A percentile compares a stretch with the other conserved stretches of the same genome.
phyloP scores from a whole-genome alignment of 1,284 basidiomycete species.

The Microbotryum violaceum region DNA sequence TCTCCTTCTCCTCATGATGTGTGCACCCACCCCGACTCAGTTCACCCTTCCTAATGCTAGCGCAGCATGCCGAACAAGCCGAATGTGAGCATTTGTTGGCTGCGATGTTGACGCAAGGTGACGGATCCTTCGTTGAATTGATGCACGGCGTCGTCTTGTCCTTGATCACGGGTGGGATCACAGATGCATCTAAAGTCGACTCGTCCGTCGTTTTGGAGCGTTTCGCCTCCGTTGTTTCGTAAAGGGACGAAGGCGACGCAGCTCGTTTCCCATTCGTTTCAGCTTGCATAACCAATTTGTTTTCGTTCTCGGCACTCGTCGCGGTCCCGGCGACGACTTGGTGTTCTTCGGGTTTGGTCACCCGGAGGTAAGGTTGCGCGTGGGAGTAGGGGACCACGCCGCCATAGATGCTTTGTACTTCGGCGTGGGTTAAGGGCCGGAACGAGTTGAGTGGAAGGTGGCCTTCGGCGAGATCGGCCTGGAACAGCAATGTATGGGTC shows the following conservation, averaged over 20 bases:
- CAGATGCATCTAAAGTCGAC: constrained; percentile 1
- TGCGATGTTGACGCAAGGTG: constrained; percentile 33
- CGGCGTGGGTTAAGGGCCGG: constrained; percentile 24
- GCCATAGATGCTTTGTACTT: constrained; percentile 29
- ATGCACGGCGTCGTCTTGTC: neutral
- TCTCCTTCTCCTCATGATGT: constrained; percentile 42
- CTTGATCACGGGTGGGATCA: constrained; percentile 2
- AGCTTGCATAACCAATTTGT: constrained; percentile 1
- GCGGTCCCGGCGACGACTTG: no score
- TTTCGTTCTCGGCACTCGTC: constrained; percentile 3
- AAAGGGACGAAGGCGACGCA: neutral
- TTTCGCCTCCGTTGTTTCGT: neutral
- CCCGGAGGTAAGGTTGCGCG: constrained; percentile 42
- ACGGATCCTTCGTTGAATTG: neutral
- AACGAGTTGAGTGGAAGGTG: constrained; percentile 21
- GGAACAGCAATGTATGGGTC: neutral
- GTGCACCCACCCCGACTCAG: constrained; percentile 40
- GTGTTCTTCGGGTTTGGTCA: constrained; percentile 26
- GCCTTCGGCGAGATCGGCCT: constrained; percentile 26
- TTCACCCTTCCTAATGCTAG: constrained; percentile 12
- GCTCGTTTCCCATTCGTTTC: constrained; percentile 16
- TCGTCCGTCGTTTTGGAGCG: constrained; percentile 7
- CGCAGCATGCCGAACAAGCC: constrained; percentile 34
- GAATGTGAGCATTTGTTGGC: constrained; percentile 33
- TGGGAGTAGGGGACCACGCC: constrained; percentile 43